Base-by-base conservation (phyloP, 768 basidiomycete species). In the Lactarius hengduanensis region DNA sequence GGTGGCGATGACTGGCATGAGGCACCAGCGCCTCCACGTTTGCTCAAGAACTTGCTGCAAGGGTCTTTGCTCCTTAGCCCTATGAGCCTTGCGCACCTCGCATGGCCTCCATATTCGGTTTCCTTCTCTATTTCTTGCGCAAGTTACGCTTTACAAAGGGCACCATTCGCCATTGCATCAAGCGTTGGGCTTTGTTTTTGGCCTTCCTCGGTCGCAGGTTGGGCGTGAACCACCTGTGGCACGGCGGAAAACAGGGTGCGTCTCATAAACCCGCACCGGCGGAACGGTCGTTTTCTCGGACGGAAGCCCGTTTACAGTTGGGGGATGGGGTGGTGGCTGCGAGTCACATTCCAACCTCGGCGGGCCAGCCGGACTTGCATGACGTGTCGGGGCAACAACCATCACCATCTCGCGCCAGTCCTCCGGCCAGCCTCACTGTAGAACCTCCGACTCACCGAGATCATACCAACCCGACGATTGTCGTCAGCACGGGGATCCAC, bases 131-230 rank as follows among this genome's bases (percentile, higher is more conserved):
- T 5, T 18, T 59, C 26, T 20, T 55, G 41, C 53, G 58, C 54
- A 55, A 22, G 38, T 40, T 56, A 11, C 58, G 62, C 40, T 3
- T 63, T 60, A 26, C 54, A 34, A 47, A 28, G 41, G 5, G 16
- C 55, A 47, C 16, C 40, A 18, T 45, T 32, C 3, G 8, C 13
- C 53, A 26, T 56, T 38, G 4, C 43, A n/a, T 50, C 11, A 22
- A 50, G 34, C 58, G 58, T 56, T 55, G 53, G 26, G 43, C n/a
- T 7, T 38, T 7, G 16, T 30, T 63, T 45, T 45, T 59, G 5
- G 43, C 54, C n/a, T 47, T 56, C 41, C 41, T 67, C 15, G n/a
- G 40, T 60, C 66, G 66, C 28, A 60, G 6, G 28, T 59, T 55
- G 1, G 40, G 11, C 26, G 6, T 30, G 4, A 63, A 57, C 22